Evolutionary conservation across 2,329 filamentous ascomycete genomes (phyloP).

Genomic region (Aspergillus caelatus): DNA sequence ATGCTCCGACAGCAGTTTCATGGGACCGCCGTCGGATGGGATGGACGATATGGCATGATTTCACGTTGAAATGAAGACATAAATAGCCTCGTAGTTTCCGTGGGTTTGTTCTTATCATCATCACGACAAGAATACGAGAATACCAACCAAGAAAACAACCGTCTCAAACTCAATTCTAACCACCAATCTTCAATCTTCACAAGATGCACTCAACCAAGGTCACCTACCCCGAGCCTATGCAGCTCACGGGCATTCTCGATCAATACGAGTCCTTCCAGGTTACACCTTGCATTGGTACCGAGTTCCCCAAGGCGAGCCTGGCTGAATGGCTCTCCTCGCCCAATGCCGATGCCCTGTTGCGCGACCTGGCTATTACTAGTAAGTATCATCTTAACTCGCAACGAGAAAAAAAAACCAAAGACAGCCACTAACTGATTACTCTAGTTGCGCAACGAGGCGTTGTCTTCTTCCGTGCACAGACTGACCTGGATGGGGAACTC

Average conservation of each 20-base stretch:
- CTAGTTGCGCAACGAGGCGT: conserved; percentile 47
- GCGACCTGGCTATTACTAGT: conserved; percentile 33
- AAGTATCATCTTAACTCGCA: background rate
- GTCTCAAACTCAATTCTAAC: background rate
- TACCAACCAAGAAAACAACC: background rate
- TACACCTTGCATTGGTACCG: conserved; percentile 55
- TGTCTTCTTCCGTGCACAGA: conserved; percentile 54
- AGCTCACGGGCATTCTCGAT: conserved; percentile 44
- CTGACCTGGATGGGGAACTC: conserved; percentile 49
- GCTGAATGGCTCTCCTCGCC: conserved; percentile 47
- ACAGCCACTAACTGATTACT: background rate
- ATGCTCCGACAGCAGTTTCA: background rate
- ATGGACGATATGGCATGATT: background rate
- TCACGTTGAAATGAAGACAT: background rate
- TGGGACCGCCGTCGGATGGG: background rate
- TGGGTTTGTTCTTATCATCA: background rate
- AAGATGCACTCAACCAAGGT: background rate
- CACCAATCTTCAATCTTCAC: background rate
- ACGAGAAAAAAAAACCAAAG: background rate
- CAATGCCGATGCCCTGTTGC: conserved; percentile 28
- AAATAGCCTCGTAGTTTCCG: background rate
- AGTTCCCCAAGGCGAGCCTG: conserved; percentile 47
- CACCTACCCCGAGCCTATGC: conserved; percentile 23
- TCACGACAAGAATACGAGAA: background rate
- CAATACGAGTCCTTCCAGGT: conserved; percentile 50